These are phyloP conservation scores for Proliferodiscus dingleyae DNA, from an alignment of 2,329 filamentous ascomycete species.

Conservation along the genomic window DNA sequence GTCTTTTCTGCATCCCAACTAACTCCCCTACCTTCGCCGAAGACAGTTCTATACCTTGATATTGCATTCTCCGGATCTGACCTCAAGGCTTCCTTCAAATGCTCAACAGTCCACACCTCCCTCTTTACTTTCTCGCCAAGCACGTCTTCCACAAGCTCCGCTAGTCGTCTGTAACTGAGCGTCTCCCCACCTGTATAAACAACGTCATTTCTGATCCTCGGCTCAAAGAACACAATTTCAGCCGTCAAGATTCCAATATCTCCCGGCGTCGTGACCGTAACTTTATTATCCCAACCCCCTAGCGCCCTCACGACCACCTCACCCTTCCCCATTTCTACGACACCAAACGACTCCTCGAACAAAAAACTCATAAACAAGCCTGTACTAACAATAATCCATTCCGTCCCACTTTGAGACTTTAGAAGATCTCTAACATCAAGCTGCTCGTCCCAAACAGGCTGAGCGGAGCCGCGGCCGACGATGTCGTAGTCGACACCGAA, in stretches of 20 bases:
- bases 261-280: slow-evolving; percentile 57
- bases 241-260: slow-evolving; percentile 62
- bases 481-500: slow-evolving; percentile 68
- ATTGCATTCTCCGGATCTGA: slow-evolving; percentile 44
- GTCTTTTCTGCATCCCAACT: slow-evolving; percentile 52
- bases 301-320: slow-evolving; percentile 50
- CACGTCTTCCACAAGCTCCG: slow-evolving; percentile 45
- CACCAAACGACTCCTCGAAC: slow-evolving; percentile 57
- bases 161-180: slow-evolving; percentile 50
- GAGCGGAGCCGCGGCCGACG: slow-evolving; percentile 53
- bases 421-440: slow-evolving; percentile 51
- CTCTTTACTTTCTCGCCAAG: slow-evolving; percentile 39
- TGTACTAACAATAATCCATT: slow-evolving; percentile 63
- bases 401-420: slow-evolving; percentile 40
- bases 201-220: slow-evolving; percentile 33
- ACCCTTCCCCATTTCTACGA: slow-evolving; percentile 49
- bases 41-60: slow-evolving; percentile 57
- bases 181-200: slow-evolving; percentile 60
- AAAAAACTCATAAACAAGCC: slow-evolving; percentile 69
- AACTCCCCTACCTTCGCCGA: slow-evolving; percentile 53
- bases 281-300: slow-evolving; percentile 54
- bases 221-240: slow-evolving; percentile 45
- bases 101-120: slow-evolving; percentile 45
- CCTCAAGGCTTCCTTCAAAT: slow-evolving; percentile 42
- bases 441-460: slow-evolving; percentile 66